These are phyloP conservation scores for Aspergillus texensis DNA, from an alignment of 2,329 filamentous ascomycete genomes.

Conservation along the genomic window DNA sequence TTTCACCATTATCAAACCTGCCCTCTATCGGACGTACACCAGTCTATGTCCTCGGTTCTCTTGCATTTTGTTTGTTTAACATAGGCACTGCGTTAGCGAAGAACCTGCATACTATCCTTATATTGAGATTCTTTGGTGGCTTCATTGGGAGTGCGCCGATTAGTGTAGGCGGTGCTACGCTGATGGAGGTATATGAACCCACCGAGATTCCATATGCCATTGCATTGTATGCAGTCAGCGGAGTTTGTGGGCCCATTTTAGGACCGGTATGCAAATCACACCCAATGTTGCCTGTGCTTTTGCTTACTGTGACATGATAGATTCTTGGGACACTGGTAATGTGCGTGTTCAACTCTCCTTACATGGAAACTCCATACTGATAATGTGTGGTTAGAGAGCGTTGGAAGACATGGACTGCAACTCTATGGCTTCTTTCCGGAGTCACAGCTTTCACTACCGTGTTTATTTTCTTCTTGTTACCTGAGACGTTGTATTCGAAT, in stretches of 20 bases:
- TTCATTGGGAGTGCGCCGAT: conserved; percentile 7
- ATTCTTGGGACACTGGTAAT: conserved; percentile 14
- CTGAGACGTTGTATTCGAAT: conserved; percentile 14
- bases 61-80: conserved; percentile 18
- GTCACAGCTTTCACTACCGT: conserved; percentile 5
- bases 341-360: neutral
- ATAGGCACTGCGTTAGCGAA: conserved; percentile 15
- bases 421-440: conserved; percentile 7
- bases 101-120: conserved; percentile 15
- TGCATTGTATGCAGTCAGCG: conserved; percentile 12
- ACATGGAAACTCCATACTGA: neutral
- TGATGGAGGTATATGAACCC: conserved; percentile 10
- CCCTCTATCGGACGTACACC: conserved; percentile 16
- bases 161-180: conserved; percentile 10
- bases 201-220: conserved; percentile 7
- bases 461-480: conserved; percentile 7
- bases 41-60: conserved; percentile 14
- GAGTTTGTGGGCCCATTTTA: conserved; percentile 11
- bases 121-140: conserved; percentile 14
- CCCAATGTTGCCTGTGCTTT: too few species aligned
- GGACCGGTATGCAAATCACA: neutral
- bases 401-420: conserved; percentile 9
- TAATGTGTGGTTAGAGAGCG: neutral
- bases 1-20: conserved; percentile 15
- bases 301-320: neutral